phyloP scores from a whole-genome alignment of 345 rosid species.

The Arabidopsis suecica region DNA sequence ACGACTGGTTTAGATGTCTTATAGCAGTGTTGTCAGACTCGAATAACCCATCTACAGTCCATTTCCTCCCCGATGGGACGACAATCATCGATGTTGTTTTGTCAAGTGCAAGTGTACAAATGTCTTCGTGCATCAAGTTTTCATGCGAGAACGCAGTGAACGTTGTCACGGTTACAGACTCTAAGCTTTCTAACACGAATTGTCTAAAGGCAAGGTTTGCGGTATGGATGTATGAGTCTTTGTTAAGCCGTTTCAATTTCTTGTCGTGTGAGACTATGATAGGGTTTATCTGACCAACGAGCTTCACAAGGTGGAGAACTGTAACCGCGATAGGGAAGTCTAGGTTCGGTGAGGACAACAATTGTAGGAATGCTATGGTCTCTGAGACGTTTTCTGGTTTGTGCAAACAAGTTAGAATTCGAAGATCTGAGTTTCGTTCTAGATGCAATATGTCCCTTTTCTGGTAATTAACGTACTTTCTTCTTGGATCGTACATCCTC shows the following conservation, averaged over 20 bases:
- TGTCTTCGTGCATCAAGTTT: slow-evolving; percentile 35
- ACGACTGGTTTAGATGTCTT: slow-evolving; percentile 5
- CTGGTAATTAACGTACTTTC: slow-evolving; percentile 19
- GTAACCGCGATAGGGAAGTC: slow-evolving; percentile 45
- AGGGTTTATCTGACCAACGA: slow-evolving; percentile 51
- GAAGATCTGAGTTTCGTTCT: slow-evolving; percentile 38
- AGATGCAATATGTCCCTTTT: slow-evolving; percentile 27
- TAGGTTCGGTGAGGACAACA: slow-evolving; percentile 34
- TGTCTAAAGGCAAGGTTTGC: slow-evolving; percentile 29
- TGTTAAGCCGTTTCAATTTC: slow-evolving; percentile 3
- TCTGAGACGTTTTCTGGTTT: slow-evolving; percentile 42
- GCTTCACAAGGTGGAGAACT: slow-evolving; percentile 58
- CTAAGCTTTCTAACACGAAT: slow-evolving; percentile 25
- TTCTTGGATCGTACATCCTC: slow-evolving; percentile 25
- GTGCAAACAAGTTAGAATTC: slow-evolving; percentile 58
- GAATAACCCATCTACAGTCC: slow-evolving; percentile 38
- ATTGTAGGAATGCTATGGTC: slow-evolving; percentile 43
- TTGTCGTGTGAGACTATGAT: slow-evolving; percentile 47
- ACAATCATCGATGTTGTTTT: slow-evolving; percentile 5
- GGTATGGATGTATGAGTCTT: slow-evolving; percentile 24
- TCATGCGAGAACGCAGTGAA: slow-evolving; percentile 26
- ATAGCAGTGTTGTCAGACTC: slow-evolving; percentile 31
- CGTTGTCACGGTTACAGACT: not conserved
- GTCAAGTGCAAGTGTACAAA: slow-evolving; percentile 36
- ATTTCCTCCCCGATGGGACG: slow-evolving; percentile 39